These are phyloP conservation scores for Fusarium setosum DNA, from an alignment of 2,329 filamentous ascomycete species.

Conservation along the genomic window DNA sequence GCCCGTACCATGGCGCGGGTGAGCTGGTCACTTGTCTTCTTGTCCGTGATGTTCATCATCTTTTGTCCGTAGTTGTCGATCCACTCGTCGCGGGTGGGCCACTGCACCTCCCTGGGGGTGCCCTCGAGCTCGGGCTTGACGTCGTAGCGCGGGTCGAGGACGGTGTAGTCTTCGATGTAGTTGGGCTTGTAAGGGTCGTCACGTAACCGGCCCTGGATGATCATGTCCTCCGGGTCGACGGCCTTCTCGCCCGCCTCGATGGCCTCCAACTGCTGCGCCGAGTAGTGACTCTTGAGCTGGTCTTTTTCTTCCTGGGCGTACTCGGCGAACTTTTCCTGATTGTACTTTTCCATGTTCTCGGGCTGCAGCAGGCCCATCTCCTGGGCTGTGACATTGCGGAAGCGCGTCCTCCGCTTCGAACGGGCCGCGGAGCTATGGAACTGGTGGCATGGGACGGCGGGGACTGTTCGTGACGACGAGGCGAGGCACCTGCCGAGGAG, in stretches of 20 bases:
- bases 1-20: slow-evolving; percentile 55
- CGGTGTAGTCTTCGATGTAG: slow-evolving; percentile 87
- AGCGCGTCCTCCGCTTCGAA: slow-evolving; percentile 60
- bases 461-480: slow-evolving; percentile 42
- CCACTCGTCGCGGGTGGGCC: slow-evolving; percentile 72
- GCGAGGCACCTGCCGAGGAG: slow-evolving; percentile 63
- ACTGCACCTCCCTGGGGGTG: slow-evolving; percentile 63
- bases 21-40: slow-evolving; percentile 56
- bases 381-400: slow-evolving; percentile 63
- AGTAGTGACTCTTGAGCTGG: slow-evolving; percentile 75
- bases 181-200: slow-evolving; percentile 77
- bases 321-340: slow-evolving; percentile 64
- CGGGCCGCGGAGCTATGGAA: slow-evolving; percentile 65
- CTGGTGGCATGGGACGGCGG: slow-evolving; percentile 50
- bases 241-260: slow-evolving; percentile 84
- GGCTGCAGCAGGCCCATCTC: slow-evolving; percentile 62
- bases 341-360: slow-evolving; percentile 57
- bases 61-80: slow-evolving; percentile 65
- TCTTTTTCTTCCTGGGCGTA: slow-evolving; percentile 76
- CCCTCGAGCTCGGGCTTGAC: slow-evolving; percentile 64
- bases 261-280: slow-evolving; percentile 82
- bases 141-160: slow-evolving; percentile 82
- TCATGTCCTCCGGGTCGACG: slow-evolving; percentile 79
- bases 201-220: slow-evolving; percentile 77
- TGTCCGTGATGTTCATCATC: slow-evolving; percentile 56